Evolutionary conservation across 1,284 basidiomycete species (phyloP).

Genomic region (Ceratobasidium sp.): DNA sequence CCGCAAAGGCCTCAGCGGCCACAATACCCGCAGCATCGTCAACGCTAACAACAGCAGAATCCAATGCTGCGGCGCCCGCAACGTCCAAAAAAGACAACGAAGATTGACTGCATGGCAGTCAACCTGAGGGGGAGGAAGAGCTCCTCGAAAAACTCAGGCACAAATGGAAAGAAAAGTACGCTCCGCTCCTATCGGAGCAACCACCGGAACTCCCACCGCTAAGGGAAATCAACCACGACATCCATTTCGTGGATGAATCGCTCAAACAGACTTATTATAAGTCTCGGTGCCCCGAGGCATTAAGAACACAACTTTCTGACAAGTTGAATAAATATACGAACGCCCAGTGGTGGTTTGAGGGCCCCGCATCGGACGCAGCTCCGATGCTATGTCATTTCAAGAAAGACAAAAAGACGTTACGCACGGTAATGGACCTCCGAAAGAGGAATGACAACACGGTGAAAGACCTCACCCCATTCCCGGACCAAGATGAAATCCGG

Average conservation of each 20-base stretch:
- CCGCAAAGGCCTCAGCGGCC: too few species aligned
- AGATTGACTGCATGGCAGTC: background rate
- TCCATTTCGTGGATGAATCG: conserved; percentile 38
- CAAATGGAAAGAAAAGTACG: background rate
- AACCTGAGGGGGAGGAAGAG: background rate
- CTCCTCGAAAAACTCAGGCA: background rate
- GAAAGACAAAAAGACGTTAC: conserved; percentile 49
- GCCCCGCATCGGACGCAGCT: conserved; percentile 54
- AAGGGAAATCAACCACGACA: conserved; percentile 42
- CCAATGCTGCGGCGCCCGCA: too few species aligned
- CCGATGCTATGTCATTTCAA: conserved; percentile 61
- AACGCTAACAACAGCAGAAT: background rate
- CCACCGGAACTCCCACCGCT: conserved; percentile 30
- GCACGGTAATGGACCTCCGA: conserved; percentile 60
- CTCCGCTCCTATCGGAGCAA: background rate
- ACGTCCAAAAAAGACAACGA: too few species aligned
- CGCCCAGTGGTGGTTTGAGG: conserved; percentile 56
- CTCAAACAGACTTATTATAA: background rate
- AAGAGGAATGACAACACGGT: conserved; percentile 60
- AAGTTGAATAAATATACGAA: conserved; percentile 51
- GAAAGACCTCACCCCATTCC: conserved; percentile 59
- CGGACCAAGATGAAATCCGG: conserved; percentile 58
- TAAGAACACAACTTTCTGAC: conserved; percentile 29
- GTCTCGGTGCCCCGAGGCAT: conserved; percentile 29
- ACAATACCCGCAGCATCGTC: too few species aligned